phyloP scores from a whole-genome alignment of 192 early-diverging fungal species.

The Geosiphon pyriformis region DNA sequence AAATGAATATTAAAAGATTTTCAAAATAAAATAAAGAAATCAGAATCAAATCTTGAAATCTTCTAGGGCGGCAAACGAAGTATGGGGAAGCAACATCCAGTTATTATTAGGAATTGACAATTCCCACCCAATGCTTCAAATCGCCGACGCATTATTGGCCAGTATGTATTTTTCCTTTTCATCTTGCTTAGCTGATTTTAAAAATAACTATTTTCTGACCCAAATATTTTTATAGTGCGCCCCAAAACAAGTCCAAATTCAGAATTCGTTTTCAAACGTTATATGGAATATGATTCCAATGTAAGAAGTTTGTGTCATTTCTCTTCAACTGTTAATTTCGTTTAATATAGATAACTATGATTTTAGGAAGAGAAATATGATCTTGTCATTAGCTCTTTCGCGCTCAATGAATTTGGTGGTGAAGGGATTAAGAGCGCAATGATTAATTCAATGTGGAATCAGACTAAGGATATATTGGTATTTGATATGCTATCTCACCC shows the following conservation, averaged over 20 bases:
- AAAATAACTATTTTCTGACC: neutral
- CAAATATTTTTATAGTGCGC: conserved; percentile 6
- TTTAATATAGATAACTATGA: neutral
- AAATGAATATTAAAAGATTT: conserved; percentile 1
- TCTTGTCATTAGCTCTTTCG: conserved; percentile 70
- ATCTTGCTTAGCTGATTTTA: neutral
- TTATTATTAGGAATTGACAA: conserved; percentile 64
- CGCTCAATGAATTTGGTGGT: conserved; percentile 67
- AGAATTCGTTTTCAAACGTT: conserved; percentile 53
- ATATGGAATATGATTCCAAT: conserved; percentile 52
- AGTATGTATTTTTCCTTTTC: conserved; percentile 18
- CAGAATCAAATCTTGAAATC: neutral
- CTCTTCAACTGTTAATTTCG: neutral
- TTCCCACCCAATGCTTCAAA: conserved; percentile 69
- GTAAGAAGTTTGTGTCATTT: conserved; percentile 3
- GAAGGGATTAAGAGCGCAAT: conserved; percentile 57
- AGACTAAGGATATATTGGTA: conserved; percentile 72
- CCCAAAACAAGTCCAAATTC: conserved; percentile 2
- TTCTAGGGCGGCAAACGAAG: conserved; percentile 55
- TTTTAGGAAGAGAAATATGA: conserved; percentile 40
- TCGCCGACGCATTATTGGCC: conserved; percentile 51
- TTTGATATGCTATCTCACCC: too few species aligned
- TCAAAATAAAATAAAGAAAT: neutral
- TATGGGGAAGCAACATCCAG: conserved; percentile 43
- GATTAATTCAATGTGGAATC: conserved; percentile 70